These are phyloP conservation scores for Verticillium klebahnii DNA, from an alignment of 2,329 filamentous ascomycete species.

Conservation along the genomic window DNA sequence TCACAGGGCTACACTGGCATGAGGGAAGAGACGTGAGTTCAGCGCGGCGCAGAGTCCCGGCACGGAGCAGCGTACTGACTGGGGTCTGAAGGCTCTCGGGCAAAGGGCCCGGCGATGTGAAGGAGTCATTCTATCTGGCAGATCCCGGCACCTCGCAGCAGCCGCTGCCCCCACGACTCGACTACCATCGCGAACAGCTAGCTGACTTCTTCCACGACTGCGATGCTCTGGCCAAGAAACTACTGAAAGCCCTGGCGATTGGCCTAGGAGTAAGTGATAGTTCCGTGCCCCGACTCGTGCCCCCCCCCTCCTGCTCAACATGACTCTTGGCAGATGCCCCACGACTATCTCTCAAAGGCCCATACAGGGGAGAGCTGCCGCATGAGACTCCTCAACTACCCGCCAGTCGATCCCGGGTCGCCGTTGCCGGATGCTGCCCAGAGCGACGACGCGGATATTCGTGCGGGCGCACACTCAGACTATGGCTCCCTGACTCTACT, in stretches of 20 bases:
- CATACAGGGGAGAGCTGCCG: slow-evolving; percentile 38
- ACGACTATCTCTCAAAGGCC: slow-evolving; percentile 48
- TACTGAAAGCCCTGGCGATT: slow-evolving; percentile 52
- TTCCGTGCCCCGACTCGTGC: not conserved
- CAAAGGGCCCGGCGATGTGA: slow-evolving; percentile 10
- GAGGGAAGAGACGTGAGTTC: slow-evolving; percentile 12
- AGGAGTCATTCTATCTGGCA: slow-evolving; percentile 13
- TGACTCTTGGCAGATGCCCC: slow-evolving; percentile 22
- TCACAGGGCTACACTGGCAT: slow-evolving; percentile 13
- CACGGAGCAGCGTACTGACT: not conserved
- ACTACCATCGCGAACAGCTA: slow-evolving; percentile 2
- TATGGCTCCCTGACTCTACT: slow-evolving; percentile 71
- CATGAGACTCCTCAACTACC: slow-evolving; percentile 46
- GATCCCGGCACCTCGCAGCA: slow-evolving; percentile 7
- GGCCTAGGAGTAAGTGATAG: slow-evolving; percentile 59
- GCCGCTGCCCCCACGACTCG: slow-evolving; percentile 7
- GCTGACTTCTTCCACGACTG: slow-evolving; percentile 8
- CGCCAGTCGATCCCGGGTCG: slow-evolving; percentile 48
- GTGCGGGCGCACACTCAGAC: slow-evolving; percentile 89
- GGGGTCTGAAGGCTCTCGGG: slow-evolving; percentile 8
- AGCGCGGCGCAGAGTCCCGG: not conserved
- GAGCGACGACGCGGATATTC: slow-evolving; percentile 54
- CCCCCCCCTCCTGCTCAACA: slow-evolving; percentile 5
- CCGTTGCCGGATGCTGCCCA: slow-evolving; percentile 19
- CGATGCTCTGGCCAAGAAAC: slow-evolving; percentile 5